Base-by-base conservation (phyloP, 768 basidiomycete genomes). In the Lyophyllum semitale region DNA sequence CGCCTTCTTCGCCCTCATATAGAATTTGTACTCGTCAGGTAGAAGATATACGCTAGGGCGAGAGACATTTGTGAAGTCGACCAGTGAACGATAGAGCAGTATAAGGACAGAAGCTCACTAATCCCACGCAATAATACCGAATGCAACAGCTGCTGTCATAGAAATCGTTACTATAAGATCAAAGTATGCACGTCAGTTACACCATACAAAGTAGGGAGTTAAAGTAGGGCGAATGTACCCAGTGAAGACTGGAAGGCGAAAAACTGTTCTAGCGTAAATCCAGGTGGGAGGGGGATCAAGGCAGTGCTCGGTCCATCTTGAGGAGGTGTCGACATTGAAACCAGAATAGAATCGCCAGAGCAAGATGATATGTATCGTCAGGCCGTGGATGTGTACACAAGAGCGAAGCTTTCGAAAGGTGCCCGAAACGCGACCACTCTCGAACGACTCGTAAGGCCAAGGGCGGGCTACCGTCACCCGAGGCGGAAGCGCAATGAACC, bases 61-160 rank as follows among this genome's bases (percentile, higher is more conserved):
- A 17, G 13, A 40, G 12, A 38, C 13, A n/a, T n/a, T n/a, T n/a
- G n/a, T n/a, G n/a, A n/a, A 8, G 20, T 25, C 30, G 23, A 53
- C 11, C n/a, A n/a, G 9, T 8, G 18, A 15, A n/a, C 38, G n/a
- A n/a, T 15, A 2, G 20, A 44, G 29, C 12, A 13, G 29, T 7
- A 11, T 3, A 17, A 2, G 6, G 9, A 45, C 15, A 2, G 11
- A 20, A 2, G 40, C 50, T 40, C 32, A 59, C 58, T 59, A 59
- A 35, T 59, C 58, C 58, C 58, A 59, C 22, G 53, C 54, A 22
- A 56, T 25, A 18, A 59, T 47, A 9, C 48, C 58, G n/a, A 59
- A 59, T 6, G 58, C 51, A 8, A 59, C 45, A 33, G 58, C 58
- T 7, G 54, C 54, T 8, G 58, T 55, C n/a, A 59, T 55, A 11